phyloP scores from a whole-genome alignment of 2,329 filamentous ascomycete species.

The Scleromitrula shiraiana region DNA sequence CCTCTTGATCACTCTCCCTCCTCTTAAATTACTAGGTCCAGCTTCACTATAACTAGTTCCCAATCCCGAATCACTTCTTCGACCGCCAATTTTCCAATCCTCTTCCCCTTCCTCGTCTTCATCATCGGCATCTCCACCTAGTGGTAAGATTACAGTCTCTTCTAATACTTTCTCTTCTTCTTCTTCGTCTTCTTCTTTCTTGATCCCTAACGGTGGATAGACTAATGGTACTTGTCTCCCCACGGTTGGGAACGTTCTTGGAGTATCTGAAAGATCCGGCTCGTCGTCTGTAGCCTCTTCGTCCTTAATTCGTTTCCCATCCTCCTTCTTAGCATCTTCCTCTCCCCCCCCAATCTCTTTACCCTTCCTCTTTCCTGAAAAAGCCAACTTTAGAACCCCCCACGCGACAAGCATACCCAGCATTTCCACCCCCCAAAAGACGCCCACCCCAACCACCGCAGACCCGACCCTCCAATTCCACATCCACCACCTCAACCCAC shows the following conservation, averaged over 20 bases:
- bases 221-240: slow-evolving; percentile 35
- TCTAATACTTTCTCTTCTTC: slow-evolving; percentile 21
- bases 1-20: slow-evolving; percentile 19
- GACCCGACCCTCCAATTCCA: slow-evolving; percentile 69
- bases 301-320: slow-evolving; percentile 16
- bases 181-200: slow-evolving; percentile 26
- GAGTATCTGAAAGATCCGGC: slow-evolving; percentile 34
- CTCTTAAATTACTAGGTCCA: slow-evolving; percentile 21
- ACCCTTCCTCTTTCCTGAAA: slow-evolving; percentile 16
- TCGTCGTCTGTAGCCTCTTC: slow-evolving; percentile 23
- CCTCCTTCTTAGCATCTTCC: slow-evolving; percentile 5
- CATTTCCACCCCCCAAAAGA: slow-evolving; percentile 75
- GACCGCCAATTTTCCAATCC: slow-evolving; percentile 22
- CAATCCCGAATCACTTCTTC: slow-evolving; percentile 39
- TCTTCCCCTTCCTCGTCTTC: slow-evolving; percentile 39
- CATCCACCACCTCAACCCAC: slow-evolving; percentile 77
- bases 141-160: slow-evolving; percentile 24
- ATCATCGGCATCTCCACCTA: slow-evolving; percentile 39
- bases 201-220: slow-evolving; percentile 30
- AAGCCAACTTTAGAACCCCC: slow-evolving; percentile 36
- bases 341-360: slow-evolving; percentile 10
- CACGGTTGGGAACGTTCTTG: slow-evolving; percentile 38
- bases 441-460: slow-evolving; percentile 57
- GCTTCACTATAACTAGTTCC: slow-evolving; percentile 46
- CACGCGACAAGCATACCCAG: slow-evolving; percentile 58